Evolutionary conservation across 495 filamentous ascomycete genomes (phyloP), one percentile per base, ranked within the genome.

Genomic region (Margaritispora aquatica): DNA sequence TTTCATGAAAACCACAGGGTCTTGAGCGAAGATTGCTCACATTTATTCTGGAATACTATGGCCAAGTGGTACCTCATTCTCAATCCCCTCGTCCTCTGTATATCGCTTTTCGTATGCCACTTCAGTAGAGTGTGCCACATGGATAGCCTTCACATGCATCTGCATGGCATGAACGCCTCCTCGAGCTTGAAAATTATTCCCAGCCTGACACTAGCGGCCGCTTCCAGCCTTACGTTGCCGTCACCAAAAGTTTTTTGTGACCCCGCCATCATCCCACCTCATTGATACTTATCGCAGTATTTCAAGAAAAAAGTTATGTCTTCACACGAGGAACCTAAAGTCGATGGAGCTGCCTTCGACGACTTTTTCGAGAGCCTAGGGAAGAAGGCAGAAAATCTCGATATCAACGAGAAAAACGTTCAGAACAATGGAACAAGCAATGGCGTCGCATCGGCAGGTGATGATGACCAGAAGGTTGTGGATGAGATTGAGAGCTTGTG

Each of bases 401-500:
- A 55, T 3, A 54, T 41, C 38, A 54, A 58, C 44, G 56, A 67
- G 9, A 20, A 59, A 20, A 55, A 61, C 24, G 57, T 17, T 9
- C 46, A 24, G 41, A 26, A 53, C 26, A 51, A 51, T 4, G 36
- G 36, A 20, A 50, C 23, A 8, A 51, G 51, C 8, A 53, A 47
- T 24, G 53, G 4, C 48, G 44, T 19, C 13, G 17, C 47, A 5
- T 17, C 44, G 27, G 49, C 49, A 46, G 64, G 57, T 2, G 73
- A 69, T 22, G 55, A 61, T 48, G 74, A 69, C 15, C 73, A 74
- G 51, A 84, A 75, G 65, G 71, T 83, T 7, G 84, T 88, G 24
- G 87, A 91, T 46, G 81, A 84, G 63, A 81, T 84, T 47, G 80
- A 92, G 64, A 86, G 81, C 64, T 73, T 92, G 24, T 93, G 89